Evolutionary conservation across 495 filamentous ascomycete species (phyloP).

Genomic region (Tuber brumale): DNA sequence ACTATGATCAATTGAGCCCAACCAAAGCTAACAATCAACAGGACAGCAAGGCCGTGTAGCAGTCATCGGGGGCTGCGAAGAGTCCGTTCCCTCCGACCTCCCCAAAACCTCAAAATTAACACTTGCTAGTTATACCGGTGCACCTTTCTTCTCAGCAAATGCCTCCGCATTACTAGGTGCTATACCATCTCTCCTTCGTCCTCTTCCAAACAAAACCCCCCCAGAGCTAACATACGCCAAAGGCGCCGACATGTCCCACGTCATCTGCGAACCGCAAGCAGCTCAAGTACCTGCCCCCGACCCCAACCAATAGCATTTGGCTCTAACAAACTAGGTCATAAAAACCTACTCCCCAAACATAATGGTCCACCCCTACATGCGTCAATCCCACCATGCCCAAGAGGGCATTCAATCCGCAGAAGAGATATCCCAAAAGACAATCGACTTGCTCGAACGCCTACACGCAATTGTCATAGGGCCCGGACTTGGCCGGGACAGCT

Average conservation of each 20-base stretch:
- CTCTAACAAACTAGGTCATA: slow-evolving; percentile 55
- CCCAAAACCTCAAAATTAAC: slow-evolving; percentile 1
- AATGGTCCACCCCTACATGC: slow-evolving; percentile 96
- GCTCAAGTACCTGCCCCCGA: slow-evolving; percentile 47
- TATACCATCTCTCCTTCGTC: slow-evolving; percentile 46
- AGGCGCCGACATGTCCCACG: slow-evolving; percentile 86
- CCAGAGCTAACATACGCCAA: slow-evolving; percentile 8
- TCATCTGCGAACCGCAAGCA: slow-evolving; percentile 88
- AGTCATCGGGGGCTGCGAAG: slow-evolving; percentile 89
- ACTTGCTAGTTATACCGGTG: slow-evolving; percentile 69
- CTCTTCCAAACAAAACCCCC: neutral
- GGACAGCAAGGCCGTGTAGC: slow-evolving; percentile 88
- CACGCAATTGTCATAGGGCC: slow-evolving; percentile 94
- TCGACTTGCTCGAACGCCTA: slow-evolving; percentile 73
- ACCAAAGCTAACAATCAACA: slow-evolving; percentile 40
- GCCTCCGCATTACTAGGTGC: slow-evolving; percentile 68
- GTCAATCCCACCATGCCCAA: slow-evolving; percentile 55
- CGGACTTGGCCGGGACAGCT: slow-evolving; percentile 76
- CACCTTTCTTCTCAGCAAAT: slow-evolving; percentile 96
- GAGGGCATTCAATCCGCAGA: slow-evolving; percentile 46
- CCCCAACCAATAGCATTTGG: slow-evolving; percentile 5
- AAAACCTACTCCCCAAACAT: slow-evolving; percentile 97
- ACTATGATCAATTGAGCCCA: slow-evolving; percentile 22
- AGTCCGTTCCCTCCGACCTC: slow-evolving; percentile 47
- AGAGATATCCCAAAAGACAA: slow-evolving; percentile 61